Percentiles rank a stretch among this genome's conserved stretches.
phyloP scores from a whole-genome alignment of 345 rosid genomes.

The Populus davidiana region DNA sequence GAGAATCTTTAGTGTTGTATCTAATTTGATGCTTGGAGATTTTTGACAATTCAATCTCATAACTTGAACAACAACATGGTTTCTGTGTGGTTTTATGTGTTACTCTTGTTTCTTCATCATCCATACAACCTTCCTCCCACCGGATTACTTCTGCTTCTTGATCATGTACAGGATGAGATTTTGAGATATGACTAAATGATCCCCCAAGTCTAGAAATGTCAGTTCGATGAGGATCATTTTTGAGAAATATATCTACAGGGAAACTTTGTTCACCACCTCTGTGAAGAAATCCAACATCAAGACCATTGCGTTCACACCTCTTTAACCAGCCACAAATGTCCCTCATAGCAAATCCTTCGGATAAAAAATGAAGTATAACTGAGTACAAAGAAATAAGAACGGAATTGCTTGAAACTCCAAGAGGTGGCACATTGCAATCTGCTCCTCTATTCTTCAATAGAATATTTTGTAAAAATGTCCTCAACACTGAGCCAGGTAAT shows the following conservation, averaged over 20 bases:
- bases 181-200: slow-evolving; percentile 69
- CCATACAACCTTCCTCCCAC: slow-evolving; percentile 98
- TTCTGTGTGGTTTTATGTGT: slow-evolving; percentile 73
- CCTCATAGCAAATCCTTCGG: slow-evolving; percentile 73
- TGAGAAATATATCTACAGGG: slow-evolving; percentile 73
- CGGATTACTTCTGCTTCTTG: slow-evolving; percentile 68
- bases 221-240: slow-evolving; percentile 69
- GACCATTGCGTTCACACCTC: slow-evolving; percentile 42
- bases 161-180: slow-evolving; percentile 61
- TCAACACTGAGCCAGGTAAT: slow-evolving; percentile 87
- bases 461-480: slow-evolving; percentile 81
- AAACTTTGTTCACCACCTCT: slow-evolving; percentile 89
- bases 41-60: slow-evolving; percentile 65
- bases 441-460: slow-evolving; percentile 84
- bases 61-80: slow-evolving; percentile 91
- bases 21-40: slow-evolving; percentile 57
- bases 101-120: slow-evolving; percentile 68
- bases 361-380: slow-evolving; percentile 81
- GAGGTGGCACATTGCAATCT: slow-evolving; percentile 71
- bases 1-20: slow-evolving; percentile 52
- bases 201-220: slow-evolving; percentile 97
- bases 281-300: slow-evolving; percentile 74
- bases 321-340: slow-evolving; percentile 55
- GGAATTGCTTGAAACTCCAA: slow-evolving; percentile 80
- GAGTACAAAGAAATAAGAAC: slow-evolving; percentile 84